Evolutionary conservation across 768 basidiomycete genomes (phyloP).

Genomic region (Tubosaeta brunneosetosa): DNA sequence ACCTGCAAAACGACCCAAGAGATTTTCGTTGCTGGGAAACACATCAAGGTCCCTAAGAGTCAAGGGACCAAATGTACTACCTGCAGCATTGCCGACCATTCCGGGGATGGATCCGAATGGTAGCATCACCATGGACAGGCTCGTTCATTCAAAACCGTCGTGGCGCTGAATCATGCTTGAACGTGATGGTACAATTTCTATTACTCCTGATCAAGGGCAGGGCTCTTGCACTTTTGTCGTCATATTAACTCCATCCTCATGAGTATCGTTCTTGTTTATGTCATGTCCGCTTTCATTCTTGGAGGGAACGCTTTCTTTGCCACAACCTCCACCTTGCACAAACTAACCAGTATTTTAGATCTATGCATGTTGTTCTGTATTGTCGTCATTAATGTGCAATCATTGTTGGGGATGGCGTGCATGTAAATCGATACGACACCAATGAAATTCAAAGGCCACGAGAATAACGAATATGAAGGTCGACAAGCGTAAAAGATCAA

Average conservation of each 20-base stretch:
- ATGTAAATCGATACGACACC: background rate
- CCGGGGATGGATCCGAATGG: slow-evolving; percentile 41
- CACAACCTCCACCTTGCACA: slow-evolving; percentile 8
- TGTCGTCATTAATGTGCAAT: slow-evolving; percentile 12
- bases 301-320: slow-evolving; percentile 1
- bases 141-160: slow-evolving; percentile 40
- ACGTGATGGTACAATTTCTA: slow-evolving; percentile 1
- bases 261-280: slow-evolving; percentile 18
- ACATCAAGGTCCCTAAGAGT: slow-evolving; percentile 32
- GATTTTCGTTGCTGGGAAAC: slow-evolving; percentile 49
- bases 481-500: slow-evolving; percentile 33
- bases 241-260: background rate
- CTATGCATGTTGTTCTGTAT: slow-evolving; percentile 24
- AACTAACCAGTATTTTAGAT: slow-evolving; percentile 24
- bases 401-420: background rate
- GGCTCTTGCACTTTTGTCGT: slow-evolving; percentile 10
- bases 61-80: slow-evolving; percentile 30
- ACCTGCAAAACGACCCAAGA: slow-evolving; percentile 57
- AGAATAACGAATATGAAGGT: background rate
- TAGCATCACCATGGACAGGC: slow-evolving; percentile 40
- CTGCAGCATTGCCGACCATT: slow-evolving; percentile 26
- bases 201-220: slow-evolving; percentile 8
- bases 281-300: slow-evolving; percentile 10
- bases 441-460: background rate
- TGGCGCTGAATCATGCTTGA: slow-evolving; percentile 46